A percentile compares a stretch with the other conserved stretches of the same genome.
phyloP scores from a whole-genome alignment of 208 protist species.

The Acanthamoeba royreba region DNA sequence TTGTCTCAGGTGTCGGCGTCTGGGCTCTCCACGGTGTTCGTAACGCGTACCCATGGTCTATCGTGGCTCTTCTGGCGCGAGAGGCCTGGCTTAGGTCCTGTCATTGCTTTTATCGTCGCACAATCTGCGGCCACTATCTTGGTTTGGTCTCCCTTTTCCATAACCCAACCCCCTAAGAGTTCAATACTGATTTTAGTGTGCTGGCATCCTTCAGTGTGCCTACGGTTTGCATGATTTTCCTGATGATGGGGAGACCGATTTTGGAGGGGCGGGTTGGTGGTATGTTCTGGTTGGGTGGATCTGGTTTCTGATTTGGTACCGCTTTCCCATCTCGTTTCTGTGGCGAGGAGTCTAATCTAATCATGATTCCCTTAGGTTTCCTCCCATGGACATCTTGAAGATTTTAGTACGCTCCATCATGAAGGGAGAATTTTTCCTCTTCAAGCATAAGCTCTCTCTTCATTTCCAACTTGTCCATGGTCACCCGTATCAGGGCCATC shows the following conservation, averaged over 20 bases:
- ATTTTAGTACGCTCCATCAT: background rate
- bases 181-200: no score
- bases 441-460: background rate
- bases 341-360: background rate
- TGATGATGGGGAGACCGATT: background rate
- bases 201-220: conserved; percentile 60
- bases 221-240: conserved; percentile 65
- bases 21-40: background rate
- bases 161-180: no score
- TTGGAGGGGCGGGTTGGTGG: conserved; percentile 62
- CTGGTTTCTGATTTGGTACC: conserved; percentile 64
- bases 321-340: background rate
- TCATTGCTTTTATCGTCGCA: conserved; percentile 67
- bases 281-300: conserved; percentile 68
- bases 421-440: background rate
- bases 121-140: conserved; percentile 42
- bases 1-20: background rate
- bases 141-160: no score
- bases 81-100: conserved; percentile 63
- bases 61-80: conserved; percentile 58
- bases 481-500: background rate
- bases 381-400: background rate
- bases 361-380: background rate
- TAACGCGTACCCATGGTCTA: background rate
- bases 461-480: background rate